phyloP scores from a whole-genome alignment of 345 rosid species.

The Brassica nigra region DNA sequence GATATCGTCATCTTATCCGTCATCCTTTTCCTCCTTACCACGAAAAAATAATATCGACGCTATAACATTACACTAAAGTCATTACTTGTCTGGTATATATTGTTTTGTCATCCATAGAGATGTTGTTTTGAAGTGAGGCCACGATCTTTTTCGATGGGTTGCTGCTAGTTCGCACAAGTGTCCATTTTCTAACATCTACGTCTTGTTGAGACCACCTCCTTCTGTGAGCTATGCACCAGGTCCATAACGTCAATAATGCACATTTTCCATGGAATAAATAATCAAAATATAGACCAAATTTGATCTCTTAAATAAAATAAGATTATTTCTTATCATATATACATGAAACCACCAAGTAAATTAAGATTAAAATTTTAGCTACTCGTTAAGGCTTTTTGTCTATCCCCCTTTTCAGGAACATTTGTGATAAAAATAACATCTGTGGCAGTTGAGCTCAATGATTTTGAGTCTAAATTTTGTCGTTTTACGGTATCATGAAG shows the following conservation, averaged over 20 bases:
- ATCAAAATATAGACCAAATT: not conserved
- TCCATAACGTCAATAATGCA: slow-evolving; percentile 3
- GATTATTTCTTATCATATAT: not conserved
- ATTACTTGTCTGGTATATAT: slow-evolving; percentile 20
- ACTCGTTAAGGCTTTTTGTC: slow-evolving; percentile 2
- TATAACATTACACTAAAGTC: slow-evolving; percentile 15
- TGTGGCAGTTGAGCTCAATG: slow-evolving; percentile 18
- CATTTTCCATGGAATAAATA: not conserved
- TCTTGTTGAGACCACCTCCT: slow-evolving; percentile 22
- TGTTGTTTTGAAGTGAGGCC: slow-evolving; percentile 12
- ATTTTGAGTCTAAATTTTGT: slow-evolving; percentile 1
- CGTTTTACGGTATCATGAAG: not conserved
- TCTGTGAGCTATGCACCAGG: not conserved
- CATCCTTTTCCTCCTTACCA: slow-evolving; percentile 2
- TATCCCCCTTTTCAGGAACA: not conserved
- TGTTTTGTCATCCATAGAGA: slow-evolving; percentile 2
- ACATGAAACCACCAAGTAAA: not conserved
- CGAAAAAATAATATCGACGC: not conserved
- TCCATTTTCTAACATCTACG: slow-evolving; percentile 12
- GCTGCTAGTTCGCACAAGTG: not conserved
- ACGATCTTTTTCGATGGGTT: slow-evolving; percentile 8
- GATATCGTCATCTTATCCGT: slow-evolving; percentile 12
- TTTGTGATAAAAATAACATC: not conserved
- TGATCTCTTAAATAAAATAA: not conserved
- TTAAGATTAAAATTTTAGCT: not conserved